Base-by-base conservation (phyloP, 768 basidiomycete genomes). In the Exsudoporus frostii region DNA sequence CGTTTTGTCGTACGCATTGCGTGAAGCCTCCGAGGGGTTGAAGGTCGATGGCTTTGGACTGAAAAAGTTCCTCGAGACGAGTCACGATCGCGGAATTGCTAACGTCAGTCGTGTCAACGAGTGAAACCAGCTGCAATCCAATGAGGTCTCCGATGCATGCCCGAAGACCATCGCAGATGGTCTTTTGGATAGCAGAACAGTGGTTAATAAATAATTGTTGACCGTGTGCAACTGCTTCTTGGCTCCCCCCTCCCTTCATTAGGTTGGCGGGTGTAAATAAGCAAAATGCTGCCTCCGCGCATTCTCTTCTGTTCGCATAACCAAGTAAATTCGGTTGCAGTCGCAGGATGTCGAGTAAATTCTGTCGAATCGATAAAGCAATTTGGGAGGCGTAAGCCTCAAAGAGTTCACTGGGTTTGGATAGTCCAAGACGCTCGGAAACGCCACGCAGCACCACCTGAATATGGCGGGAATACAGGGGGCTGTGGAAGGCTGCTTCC, bases 271-370 rank as follows among this genome's bases (percentile, higher is more conserved):
- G 85, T 0, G 86, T 84, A 52, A 90, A 86, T 8, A 78, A 71
- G 19, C 69, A 75, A 57, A 96, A 86, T 1, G 84, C 82, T 4
- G 83, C 80, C 55, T 81, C 74, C 0, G 88, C 88, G 54, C 81
- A 87, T 50, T 85, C 80, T 53, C 76, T 80, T 48, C 82, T 79
- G 60, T 84, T 83, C 15, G 70, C 60, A 66, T 86, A 97, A 1
- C 96, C 96, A 24, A 96, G 78, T 5, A 95, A 72, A 45, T 78
- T 77, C 29, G 84, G 83, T 3, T 90, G 86, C 8, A 96, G 74
- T 9, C 71, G 66, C 52, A 86, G 74, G 39, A 86, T 71, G 55
- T 88, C 83, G 14, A 73, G 66, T 11, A 69, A 67, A 5, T 71
- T 71, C 36, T 75, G 65, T 34, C 79, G 75, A 43, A 94, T 79